Base-by-base conservation (phyloP, 1,284 basidiomycete species). In the Pseudozyma thailandica region DNA sequence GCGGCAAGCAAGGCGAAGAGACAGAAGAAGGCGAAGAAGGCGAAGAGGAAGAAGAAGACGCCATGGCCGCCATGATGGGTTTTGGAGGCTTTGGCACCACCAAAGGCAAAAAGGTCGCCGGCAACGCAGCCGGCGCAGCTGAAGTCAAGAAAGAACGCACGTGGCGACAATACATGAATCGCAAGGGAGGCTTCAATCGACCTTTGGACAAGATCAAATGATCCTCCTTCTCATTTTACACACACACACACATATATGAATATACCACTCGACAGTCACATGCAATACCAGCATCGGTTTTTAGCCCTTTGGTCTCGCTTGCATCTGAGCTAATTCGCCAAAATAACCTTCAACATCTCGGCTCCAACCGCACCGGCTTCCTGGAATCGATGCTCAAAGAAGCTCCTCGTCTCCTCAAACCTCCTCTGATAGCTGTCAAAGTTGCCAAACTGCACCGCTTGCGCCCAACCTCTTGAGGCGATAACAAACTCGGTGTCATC, bases 131-230 rank as follows among this genome's bases (percentile, higher is more conserved):
- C 0, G 84, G 93, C 30, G 80, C 74, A 2, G 88, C 88, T 1
- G 84, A 90, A 53, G 85, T 96, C 75, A 94, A 94, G 87, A 93
- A 94, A 85, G 88, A 90, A 70, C 87, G 94, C 53, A 95, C 93
- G 26, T 97, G 94, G 94, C 86, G 94, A 71, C 94, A 97, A 84
- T 94, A 94, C 83, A 94, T 94, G 92, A 94, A 94, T 49, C 60
- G 74, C 28, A 72, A 72, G 31, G 74, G 74, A 25, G 74, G 74
- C 15, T 77, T 77, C 70, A 75, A 75, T 15, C 54, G 72, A 23
- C 64, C 64, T 7, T 53, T 75, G 33, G 72, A 75, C 61, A 73
- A 74, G 68, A 74, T 76, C 51, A 62, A 71, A 41, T 63, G 41
- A 57, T 6, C 26, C 6, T 23, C 35, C 26, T 26, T 5, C 18